These are phyloP conservation scores for Neurospora sublineolata DNA, from an alignment of 495 filamentous ascomycete species.

Conservation along the genomic window DNA sequence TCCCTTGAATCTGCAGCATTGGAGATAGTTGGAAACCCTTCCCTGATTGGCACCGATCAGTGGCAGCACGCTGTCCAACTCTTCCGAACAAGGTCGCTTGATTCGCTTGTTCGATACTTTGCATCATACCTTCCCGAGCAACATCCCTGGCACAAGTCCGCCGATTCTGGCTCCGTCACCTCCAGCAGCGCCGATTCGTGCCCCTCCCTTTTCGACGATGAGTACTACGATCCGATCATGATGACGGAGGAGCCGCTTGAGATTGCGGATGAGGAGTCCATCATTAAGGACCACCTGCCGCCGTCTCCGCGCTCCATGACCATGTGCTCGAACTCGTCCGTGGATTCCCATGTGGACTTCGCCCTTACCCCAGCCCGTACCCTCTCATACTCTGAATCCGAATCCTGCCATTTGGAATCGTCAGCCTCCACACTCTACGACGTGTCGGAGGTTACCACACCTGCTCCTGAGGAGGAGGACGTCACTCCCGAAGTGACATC, in stretches of 20 bases:
- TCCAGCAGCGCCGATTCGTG: slow-evolving; percentile 16
- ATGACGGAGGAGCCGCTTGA: slow-evolving; percentile 34
- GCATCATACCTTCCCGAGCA: slow-evolving; percentile 37
- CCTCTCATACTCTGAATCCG: slow-evolving; percentile 35
- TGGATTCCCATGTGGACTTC: slow-evolving; percentile 17
- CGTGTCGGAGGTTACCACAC: slow-evolving; percentile 17
- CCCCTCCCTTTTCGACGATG: slow-evolving; percentile 26
- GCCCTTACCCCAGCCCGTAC: slow-evolving; percentile 28
- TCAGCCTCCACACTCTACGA: slow-evolving; percentile 26
- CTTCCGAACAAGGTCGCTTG: slow-evolving; percentile 39
- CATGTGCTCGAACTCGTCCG: slow-evolving; percentile 34
- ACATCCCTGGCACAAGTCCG: slow-evolving; percentile 24
- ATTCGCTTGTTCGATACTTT: slow-evolving; percentile 42
- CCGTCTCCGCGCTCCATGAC: slow-evolving; percentile 38
- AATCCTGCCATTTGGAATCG: slow-evolving; percentile 25
- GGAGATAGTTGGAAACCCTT: slow-evolving; percentile 40
- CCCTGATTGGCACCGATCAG: slow-evolving; percentile 37
- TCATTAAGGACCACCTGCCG: slow-evolving; percentile 21
- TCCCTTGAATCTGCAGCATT: slow-evolving; percentile 37
- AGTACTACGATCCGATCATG: slow-evolving; percentile 23
- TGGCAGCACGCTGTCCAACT: slow-evolving; percentile 40
- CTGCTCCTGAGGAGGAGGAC: slow-evolving; percentile 12
- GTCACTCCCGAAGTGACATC: slow-evolving; percentile 1
- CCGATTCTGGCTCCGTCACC: slow-evolving; percentile 11
- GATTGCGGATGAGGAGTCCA: slow-evolving; percentile 11